A percentile compares a stretch with the other conserved stretches of the same genome.
Conservation (phyloP, 1,139 yeast genomes). For the Magnusiomyces ingens region DNA sequence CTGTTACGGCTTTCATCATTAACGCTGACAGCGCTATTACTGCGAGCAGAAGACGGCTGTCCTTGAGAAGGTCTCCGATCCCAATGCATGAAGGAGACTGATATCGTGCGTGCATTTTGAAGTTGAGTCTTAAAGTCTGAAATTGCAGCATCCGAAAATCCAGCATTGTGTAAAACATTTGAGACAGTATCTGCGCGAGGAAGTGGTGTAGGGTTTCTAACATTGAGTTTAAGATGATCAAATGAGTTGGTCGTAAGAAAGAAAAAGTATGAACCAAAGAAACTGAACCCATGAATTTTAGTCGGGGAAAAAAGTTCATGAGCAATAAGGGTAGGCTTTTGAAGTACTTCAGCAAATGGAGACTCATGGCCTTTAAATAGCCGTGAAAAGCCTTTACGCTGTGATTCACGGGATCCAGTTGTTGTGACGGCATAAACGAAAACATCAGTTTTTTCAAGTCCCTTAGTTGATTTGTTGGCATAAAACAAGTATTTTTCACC, state of each 20-base stretch:
- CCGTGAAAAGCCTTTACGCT: conserved; percentile 9
- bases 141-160: not conserved
- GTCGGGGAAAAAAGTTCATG: conserved; percentile 13
- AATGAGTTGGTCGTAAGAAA: conserved; percentile 13
- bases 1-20: no score
- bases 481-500: conserved; percentile 10
- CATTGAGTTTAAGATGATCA: conserved; percentile 5
- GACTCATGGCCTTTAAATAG: not conserved
- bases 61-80: no score
- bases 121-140: not conserved
- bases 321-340: not conserved
- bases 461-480: conserved; percentile 10
- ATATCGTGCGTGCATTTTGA: not conserved
- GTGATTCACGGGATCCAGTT: conserved; percentile 6
- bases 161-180: not conserved
- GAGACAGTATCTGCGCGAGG: not conserved
- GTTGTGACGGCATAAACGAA: conserved; percentile 1
- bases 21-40: no score
- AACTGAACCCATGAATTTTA: conserved; percentile 11
- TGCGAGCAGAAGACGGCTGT: no score
- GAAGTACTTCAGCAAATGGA: not conserved
- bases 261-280: conserved; percentile 14
- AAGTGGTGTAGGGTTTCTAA: not conserved
- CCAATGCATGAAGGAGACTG: no score
- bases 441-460: conserved; percentile 5